These are phyloP conservation scores for Aspergillus heteromorphus DNA, from an alignment of 495 filamentous ascomycete genomes.

Conservation along the genomic window DNA sequence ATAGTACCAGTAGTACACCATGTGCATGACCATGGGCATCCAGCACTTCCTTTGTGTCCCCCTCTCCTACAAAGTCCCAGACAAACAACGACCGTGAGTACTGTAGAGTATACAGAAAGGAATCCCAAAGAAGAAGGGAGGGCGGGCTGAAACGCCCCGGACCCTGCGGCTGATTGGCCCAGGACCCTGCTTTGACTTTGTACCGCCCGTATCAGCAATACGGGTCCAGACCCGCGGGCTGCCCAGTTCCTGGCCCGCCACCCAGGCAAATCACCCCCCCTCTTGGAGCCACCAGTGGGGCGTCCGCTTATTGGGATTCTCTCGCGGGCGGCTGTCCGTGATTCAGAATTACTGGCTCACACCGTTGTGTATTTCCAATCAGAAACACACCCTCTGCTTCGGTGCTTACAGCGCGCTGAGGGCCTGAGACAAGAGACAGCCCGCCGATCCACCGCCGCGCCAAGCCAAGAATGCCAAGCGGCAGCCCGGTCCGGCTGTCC, in stretches of 20 bases:
- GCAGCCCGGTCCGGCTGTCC: background rate
- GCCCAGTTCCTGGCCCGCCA: background rate
- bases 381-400: no score
- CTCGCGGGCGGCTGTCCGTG: background rate
- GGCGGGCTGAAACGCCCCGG: background rate
- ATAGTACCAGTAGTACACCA: no score
- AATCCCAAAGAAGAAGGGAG: background rate
- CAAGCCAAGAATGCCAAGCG: background rate
- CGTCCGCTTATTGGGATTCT: background rate
- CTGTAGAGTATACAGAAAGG: no score
- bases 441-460: background rate
- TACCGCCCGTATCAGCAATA: background rate
- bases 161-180: constrained; percentile 1
- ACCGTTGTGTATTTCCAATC: background rate
- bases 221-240: background rate
- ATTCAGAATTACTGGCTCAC: background rate
- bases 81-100: no score
- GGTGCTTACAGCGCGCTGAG: no score
- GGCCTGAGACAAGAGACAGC: no score
- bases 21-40: background rate
- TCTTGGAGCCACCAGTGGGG: background rate
- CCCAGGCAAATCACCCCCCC: background rate
- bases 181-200: background rate
- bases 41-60: background rate
- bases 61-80: no score